Base-by-base conservation (phyloP, 148 eudicot genomes). In the Drosera capensis region DNA sequence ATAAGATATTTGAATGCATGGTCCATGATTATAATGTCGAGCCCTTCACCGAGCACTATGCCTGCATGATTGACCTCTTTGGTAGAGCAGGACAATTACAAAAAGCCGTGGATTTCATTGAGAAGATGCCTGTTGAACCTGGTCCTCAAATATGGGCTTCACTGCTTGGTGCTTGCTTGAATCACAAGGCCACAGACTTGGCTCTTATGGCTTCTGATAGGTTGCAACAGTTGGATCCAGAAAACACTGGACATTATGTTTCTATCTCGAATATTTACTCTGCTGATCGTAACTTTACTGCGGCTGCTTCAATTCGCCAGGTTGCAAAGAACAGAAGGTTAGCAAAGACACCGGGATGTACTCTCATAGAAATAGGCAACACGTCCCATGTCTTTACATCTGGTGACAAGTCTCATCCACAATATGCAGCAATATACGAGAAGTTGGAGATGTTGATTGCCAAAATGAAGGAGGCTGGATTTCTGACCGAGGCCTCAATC, bases 121-220 rank as follows among this genome's bases (percentile, higher is more conserved):
- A 73, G 25, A 56, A 45, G 42, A 72, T 83, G 87, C 87, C 83
- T 7, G 46, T 64, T 25, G 55, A 71, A 43, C 71, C 94, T 2
- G 73, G 78, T 45, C 63, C 84, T 41, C 76, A 73, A 20, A 80
- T 68, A 43, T 83, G 94, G 94, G 87, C 87, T 56, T 73, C 94
- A 22, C 52, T 83, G 23, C 68, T 83, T 20, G 80, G 94, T 60
- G 87, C 94, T n/a, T 83, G 94, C 63, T 79, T 65, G 84, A 67
- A 59, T 59, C 87, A 83, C 59, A 83, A 79, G 67, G 49, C 79
- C 43, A 65, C 70, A 20, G 49, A 68, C 47, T 20, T 79, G 34
- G 80, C 81, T 28, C 75, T 61, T 14, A 28, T 76, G 25, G 94
- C 87, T 52, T 76, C 83, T 63, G 72, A 73, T 46, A 71, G 63